phyloP scores from a whole-genome alignment of 257 asterid species.

The Rehmannia glutinosa region DNA sequence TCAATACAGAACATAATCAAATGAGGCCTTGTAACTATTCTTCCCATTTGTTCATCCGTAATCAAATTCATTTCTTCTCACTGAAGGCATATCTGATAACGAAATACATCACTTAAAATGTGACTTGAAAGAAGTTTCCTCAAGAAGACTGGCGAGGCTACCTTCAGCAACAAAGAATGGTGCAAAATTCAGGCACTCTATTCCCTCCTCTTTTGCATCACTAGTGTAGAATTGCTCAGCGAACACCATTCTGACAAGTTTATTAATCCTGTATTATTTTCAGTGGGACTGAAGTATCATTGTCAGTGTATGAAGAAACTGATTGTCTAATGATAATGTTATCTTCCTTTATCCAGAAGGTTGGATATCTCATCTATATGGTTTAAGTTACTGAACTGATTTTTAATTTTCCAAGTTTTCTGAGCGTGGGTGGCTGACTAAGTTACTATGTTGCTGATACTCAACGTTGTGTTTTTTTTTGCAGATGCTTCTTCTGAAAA shows the following conservation, averaged over 20 bases:
- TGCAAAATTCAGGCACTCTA: conserved; percentile 66
- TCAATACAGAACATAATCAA: too few species aligned
- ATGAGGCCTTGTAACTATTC: background rate
- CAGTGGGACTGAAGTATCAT: conserved; percentile 83
- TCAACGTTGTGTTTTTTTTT: conserved; percentile 13
- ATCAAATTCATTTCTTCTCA: conserved; percentile 17
- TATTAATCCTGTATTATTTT: conserved; percentile 6
- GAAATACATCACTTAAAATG: conserved; percentile 52
- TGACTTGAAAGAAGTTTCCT: conserved; percentile 46
- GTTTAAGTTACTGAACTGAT: background rate
- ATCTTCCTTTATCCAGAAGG: conserved; percentile 57
- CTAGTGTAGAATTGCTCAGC: conserved; percentile 8
- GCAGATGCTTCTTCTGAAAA: conserved; percentile 65
- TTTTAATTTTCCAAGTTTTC: background rate
- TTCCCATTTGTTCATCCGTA: background rate
- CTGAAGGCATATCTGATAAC: conserved; percentile 58
- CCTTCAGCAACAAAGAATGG: conserved; percentile 58
- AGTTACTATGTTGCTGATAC: conserved; percentile 10
- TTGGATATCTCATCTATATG: conserved; percentile 27
- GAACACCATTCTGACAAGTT: conserved; percentile 3
- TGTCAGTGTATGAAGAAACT: conserved; percentile 39
- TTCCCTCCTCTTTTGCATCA: conserved; percentile 13
- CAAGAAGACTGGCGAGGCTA: conserved; percentile 51
- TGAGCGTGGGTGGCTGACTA: background rate
- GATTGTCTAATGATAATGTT: conserved; percentile 41